Evolutionary conservation across 2,329 filamentous ascomycete genomes (phyloP).

Genomic region (Penicillium sp.): DNA sequence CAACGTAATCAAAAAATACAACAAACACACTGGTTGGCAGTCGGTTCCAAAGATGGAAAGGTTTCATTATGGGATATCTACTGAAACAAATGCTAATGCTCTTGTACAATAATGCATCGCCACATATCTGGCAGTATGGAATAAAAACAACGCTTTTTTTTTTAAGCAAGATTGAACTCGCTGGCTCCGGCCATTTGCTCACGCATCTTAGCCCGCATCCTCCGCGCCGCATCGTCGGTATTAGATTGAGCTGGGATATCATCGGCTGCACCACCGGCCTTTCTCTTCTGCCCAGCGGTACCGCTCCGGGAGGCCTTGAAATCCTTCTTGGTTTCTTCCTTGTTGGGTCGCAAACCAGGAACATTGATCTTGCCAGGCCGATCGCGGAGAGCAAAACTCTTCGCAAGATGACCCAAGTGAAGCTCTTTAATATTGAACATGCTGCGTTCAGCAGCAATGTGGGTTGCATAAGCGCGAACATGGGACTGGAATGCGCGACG

Average conservation of each 20-base stretch:
- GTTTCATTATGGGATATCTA: slow-evolving; percentile 96
- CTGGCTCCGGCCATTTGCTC: slow-evolving; percentile 56
- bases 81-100: slow-evolving; percentile 47
- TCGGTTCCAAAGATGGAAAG: slow-evolving; percentile 92
- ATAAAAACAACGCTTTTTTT: slow-evolving; percentile 14
- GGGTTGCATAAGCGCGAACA: slow-evolving; percentile 91
- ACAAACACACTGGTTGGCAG: slow-evolving; percentile 83
- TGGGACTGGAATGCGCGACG: slow-evolving; percentile 88
- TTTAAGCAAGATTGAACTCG: slow-evolving; percentile 64
- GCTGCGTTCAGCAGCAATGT: slow-evolving; percentile 79
- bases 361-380: slow-evolving; percentile 77
- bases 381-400: slow-evolving; percentile 89
- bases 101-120: slow-evolving; percentile 32
- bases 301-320: slow-evolving; percentile 49
- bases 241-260: slow-evolving; percentile 38
- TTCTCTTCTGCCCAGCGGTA: slow-evolving; percentile 41
- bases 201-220: slow-evolving; percentile 59
- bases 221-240: slow-evolving; percentile 53
- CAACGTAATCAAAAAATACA: slow-evolving; percentile 67
- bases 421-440: slow-evolving; percentile 92
- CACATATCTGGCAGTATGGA: slow-evolving; percentile 3
- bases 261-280: slow-evolving; percentile 33
- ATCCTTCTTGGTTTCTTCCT: slow-evolving; percentile 51
- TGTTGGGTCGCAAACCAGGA: slow-evolving; percentile 54
- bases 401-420: slow-evolving; percentile 90